phyloP scores from a whole-genome alignment of 352 stramenopile species.

The Phytophthora meadii region DNA sequence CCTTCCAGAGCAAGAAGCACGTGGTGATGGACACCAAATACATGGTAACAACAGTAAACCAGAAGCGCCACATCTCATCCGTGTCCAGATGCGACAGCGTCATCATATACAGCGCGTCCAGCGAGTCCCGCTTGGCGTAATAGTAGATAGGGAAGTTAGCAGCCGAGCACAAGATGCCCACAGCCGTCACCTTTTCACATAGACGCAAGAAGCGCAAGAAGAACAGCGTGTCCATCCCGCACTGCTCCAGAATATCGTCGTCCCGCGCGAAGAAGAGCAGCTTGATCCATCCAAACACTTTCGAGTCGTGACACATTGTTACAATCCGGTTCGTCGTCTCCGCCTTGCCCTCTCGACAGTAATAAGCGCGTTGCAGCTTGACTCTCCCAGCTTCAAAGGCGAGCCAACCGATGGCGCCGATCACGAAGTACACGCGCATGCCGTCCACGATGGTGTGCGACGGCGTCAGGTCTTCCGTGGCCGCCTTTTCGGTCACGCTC shows the following conservation, averaged over 20 bases:
- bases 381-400: constrained; percentile 69
- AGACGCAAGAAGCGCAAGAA: constrained; percentile 79
- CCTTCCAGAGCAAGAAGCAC: constrained; percentile 69
- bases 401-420: constrained; percentile 70
- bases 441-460: constrained; percentile 71
- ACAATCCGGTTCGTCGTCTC: constrained; percentile 64
- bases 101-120: constrained; percentile 64
- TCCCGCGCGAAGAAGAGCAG: constrained; percentile 68
- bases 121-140: constrained; percentile 46
- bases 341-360: constrained; percentile 67
- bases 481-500: constrained; percentile 38
- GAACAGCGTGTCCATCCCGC: constrained; percentile 84
- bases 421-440: constrained; percentile 70
- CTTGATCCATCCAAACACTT: constrained; percentile 62
- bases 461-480: constrained; percentile 63
- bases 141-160: constrained; percentile 86
- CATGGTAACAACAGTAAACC: constrained; percentile 70
- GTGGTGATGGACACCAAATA: constrained; percentile 67
- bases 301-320: constrained; percentile 38
- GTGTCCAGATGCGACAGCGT: constrained; percentile 69
- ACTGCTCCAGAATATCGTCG: constrained; percentile 72
- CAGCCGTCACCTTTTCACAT: constrained; percentile 71
- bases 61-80: constrained; percentile 67
- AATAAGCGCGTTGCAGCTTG: constrained; percentile 71
- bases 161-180: constrained; percentile 64